Evolutionary conservation across 1,139 yeast genomes (phyloP).

Genomic region (Geotrichum cucujoidarum): DNA sequence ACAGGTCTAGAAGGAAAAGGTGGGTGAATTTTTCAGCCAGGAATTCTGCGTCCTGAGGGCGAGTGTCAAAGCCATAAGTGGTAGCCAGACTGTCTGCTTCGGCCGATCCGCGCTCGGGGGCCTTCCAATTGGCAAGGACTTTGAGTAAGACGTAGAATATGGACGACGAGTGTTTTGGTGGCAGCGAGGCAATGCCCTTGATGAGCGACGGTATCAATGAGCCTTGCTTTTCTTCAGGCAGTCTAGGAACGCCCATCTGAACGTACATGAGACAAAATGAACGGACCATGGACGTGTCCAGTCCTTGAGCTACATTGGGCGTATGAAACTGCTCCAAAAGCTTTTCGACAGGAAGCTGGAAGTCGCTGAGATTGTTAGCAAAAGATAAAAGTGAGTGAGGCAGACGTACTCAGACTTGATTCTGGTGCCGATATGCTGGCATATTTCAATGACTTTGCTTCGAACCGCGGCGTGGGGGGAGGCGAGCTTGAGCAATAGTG

Average conservation of each 20-base stretch:
- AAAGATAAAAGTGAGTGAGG: neutral
- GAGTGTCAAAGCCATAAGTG: constrained; percentile 27
- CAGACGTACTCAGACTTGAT: constrained; percentile 46
- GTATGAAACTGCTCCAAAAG: constrained; percentile 58
- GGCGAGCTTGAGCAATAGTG: constrained; percentile 70
- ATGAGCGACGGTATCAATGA: constrained; percentile 48
- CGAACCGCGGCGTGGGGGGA: constrained; percentile 69
- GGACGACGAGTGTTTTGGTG: constrained; percentile 48
- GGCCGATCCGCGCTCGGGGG: constrained; percentile 46
- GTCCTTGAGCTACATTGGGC: constrained; percentile 45
- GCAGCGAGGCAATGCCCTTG: constrained; percentile 42
- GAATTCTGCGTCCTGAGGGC: constrained; percentile 41
- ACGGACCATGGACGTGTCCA: constrained; percentile 51
- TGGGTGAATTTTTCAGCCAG: constrained; percentile 48
- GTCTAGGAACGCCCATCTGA: constrained; percentile 54
- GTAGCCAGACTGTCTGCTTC: constrained; percentile 41
- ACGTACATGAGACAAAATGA: constrained; percentile 63
- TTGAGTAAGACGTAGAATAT: constrained; percentile 58
- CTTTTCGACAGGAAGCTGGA: constrained; percentile 58
- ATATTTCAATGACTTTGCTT: constrained; percentile 58
- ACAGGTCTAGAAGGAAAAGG: constrained; percentile 50
- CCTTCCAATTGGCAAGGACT: constrained; percentile 47
- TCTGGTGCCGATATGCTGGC: constrained; percentile 65
- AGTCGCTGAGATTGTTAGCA: constrained; percentile 28
- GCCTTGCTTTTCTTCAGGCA: constrained; percentile 24